Conservation (phyloP, 2,329 filamentous ascomycete genomes). For the Ramichloridium luteum region DNA sequence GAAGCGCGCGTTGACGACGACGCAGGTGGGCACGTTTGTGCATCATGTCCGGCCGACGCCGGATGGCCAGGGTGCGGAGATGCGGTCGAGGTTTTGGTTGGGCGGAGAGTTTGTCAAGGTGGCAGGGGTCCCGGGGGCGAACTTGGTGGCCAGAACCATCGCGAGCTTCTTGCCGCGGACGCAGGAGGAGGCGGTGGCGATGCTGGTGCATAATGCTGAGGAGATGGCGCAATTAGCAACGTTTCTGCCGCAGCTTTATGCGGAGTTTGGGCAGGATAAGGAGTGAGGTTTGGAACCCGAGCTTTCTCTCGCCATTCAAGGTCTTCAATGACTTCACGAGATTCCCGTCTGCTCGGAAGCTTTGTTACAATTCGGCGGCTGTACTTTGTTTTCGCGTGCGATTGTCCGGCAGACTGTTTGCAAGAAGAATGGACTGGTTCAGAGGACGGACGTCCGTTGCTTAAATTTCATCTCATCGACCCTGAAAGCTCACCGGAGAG, state of each 20-base stretch:
- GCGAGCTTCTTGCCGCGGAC: neutral
- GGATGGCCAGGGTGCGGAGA: neutral
- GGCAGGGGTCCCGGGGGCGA: neutral
- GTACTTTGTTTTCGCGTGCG: too few species aligned
- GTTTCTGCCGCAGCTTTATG: conserved; percentile 1
- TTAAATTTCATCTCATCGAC: too few species aligned
- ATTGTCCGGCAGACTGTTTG: too few species aligned
- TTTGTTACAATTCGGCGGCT: too few species aligned
- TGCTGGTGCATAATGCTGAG: neutral
- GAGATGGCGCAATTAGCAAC: neutral
- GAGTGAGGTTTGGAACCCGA: too few species aligned
- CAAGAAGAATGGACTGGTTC: too few species aligned
- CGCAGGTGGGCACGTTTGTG: neutral
- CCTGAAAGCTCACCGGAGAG: too few species aligned
- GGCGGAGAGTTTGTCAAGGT: neutral
- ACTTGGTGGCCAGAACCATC: neutral
- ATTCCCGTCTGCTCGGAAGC: too few species aligned
- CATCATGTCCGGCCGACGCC: neutral
- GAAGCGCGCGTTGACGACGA: neutral
- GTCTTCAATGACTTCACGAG: too few species aligned
- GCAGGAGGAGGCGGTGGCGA: neutral
- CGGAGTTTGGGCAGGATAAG: too few species aligned
- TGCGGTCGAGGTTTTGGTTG: neutral
- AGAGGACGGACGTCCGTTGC: too few species aligned
- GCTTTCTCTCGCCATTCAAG: too few species aligned